Conservation (phyloP, 345 rosid species). For the Erucastrum elatum region DNA sequence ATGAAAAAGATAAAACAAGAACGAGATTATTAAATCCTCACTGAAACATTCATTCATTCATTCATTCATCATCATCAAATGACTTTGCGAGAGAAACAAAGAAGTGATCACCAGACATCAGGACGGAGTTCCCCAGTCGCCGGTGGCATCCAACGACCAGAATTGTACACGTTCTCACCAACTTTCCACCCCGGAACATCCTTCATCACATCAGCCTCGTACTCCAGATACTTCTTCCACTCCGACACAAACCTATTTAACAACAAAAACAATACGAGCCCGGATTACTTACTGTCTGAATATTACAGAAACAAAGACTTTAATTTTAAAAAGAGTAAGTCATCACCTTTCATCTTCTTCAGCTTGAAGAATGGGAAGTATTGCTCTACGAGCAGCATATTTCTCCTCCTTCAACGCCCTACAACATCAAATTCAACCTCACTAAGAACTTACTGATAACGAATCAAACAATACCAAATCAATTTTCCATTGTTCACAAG, state of each 20-base stretch:
- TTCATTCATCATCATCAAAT: conserved; percentile 30
- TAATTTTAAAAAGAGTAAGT: not conserved
- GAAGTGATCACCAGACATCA: conserved; percentile 79
- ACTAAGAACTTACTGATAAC: not conserved
- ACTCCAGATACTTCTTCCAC: conserved; percentile 94
- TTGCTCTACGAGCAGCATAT: conserved; percentile 82
- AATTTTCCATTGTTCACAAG: not conserved
- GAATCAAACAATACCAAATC: not conserved
- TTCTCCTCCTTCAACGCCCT: conserved; percentile 98
- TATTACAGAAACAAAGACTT: too few relatives aligned
- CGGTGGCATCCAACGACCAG: conserved; percentile 98
- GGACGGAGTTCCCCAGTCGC: conserved; percentile 97
- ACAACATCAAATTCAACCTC: conserved; percentile 23
- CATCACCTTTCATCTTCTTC: conserved; percentile 96
- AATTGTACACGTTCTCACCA: conserved; percentile 89
- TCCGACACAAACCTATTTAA: conserved; percentile 76
- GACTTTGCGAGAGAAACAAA: conserved; percentile 6
- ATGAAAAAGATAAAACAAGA: conserved; percentile 7
- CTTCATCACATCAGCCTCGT: conserved; percentile 98
- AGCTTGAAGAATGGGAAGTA: conserved; percentile 91
- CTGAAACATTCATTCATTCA: conserved; percentile 24
- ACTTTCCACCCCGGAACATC: conserved; percentile 99
- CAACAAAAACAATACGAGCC: not conserved
- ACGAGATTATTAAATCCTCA: not conserved
- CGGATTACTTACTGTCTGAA: not conserved